A percentile compares a stretch with the other conserved stretches of the same genome.
phyloP scores from a whole-genome alignment of 2,329 filamentous ascomycete species.

The Fonsecaea pugnacius region DNA sequence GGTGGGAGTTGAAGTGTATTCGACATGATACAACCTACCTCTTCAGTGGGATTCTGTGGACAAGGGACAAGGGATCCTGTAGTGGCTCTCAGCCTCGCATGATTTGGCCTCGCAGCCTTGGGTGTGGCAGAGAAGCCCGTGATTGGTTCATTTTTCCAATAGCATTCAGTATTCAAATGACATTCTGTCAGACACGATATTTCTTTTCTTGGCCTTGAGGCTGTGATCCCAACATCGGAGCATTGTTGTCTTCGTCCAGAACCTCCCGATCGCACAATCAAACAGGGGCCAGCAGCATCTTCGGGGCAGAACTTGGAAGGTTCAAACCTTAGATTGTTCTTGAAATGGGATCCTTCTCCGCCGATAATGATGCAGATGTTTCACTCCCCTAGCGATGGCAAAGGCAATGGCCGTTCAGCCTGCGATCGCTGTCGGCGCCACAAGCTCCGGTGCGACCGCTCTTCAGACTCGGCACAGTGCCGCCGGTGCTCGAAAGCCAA shows the following conservation, averaged over 20 bases:
- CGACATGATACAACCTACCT: not conserved
- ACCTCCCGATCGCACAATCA: not conserved
- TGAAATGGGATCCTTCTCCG: not conserved
- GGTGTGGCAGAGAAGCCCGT: not conserved
- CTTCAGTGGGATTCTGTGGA: not conserved
- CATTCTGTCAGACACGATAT: not conserved
- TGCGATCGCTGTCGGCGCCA: conserved; percentile 4
- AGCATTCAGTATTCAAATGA: no score
- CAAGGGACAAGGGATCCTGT: not conserved
- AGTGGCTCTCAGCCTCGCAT: no score
- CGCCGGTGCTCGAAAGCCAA: conserved; percentile 9
- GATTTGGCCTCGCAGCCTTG: no score
- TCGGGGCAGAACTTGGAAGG: not conserved
- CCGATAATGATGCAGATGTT: not conserved
- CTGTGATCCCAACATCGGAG: not conserved
- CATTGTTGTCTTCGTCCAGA: not conserved
- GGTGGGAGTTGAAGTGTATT: not conserved
- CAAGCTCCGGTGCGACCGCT: conserved; percentile 12
- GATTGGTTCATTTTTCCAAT: not conserved
- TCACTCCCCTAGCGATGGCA: not conserved
- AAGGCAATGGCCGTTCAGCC: not conserved
- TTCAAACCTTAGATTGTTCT: not conserved
- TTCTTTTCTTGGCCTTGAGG: not conserved
- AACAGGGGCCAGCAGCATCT: not conserved
- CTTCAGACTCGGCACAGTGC: conserved; percentile 7